Base-by-base conservation (phyloP, 2,329 filamentous ascomycete genomes). In the Biscogniauxia mediterranea region DNA sequence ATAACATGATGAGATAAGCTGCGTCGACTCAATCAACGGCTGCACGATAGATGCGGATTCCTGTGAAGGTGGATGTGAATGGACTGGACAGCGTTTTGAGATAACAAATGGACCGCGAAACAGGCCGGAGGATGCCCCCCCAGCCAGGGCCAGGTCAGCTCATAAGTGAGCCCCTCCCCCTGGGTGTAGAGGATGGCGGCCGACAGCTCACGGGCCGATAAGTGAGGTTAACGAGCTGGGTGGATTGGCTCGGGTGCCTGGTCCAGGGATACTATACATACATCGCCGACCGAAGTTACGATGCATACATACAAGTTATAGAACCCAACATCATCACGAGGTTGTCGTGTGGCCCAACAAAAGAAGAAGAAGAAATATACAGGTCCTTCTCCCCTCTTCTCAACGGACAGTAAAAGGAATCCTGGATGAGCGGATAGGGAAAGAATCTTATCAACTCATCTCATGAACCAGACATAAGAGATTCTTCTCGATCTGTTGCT, bases 141-240 rank as follows among this genome's bases (percentile, higher is more conserved):
- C 38, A 46, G 15, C 38, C 38, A 46, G 38, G 38, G 17, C 38
- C 38, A 46, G 38, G 38, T n/a, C 38, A 46, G 38, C 13, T 46
- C 38, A 46, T 46, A 46, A 46, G 38, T 46, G 13, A 46, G 38
- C 13, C 2, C 7, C 28, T 6, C 28, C 28, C 15, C 38, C 38
- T 46, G 13, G 28, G 49, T 58, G 60, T 21, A 55, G 61, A 61
- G 60, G 58, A 63, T 61, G 61, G 61, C 13, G 17, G 38, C 55
- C 50, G 61, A 62, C 38, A 59, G 63, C 38, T 54, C 46, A 60
- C 65, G 65, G 65, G 61, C 65, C 64, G 65, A 67, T 66, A 67
- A 56, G 61, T 67, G 50, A 62, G 60, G 60, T 62, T 46, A n/a
- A n/a, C 38, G 38, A 46, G 38, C 11, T 46, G 38, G 38, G 38